These are phyloP conservation scores for Excoecaria agallocha DNA, from an alignment of 345 rosid species.

Conservation along the genomic window DNA sequence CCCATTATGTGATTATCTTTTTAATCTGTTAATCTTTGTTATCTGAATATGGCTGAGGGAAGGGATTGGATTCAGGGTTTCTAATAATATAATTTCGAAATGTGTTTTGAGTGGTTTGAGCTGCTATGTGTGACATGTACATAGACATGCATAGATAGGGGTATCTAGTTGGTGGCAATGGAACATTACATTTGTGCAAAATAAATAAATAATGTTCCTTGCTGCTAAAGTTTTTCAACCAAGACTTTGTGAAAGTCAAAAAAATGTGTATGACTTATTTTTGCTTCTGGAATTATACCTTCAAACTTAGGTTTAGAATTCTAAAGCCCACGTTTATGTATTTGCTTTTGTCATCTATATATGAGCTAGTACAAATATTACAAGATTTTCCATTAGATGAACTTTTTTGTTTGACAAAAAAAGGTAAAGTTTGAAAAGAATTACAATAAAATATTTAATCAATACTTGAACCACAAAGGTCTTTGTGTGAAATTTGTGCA, in stretches of 20 bases:
- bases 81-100: too few species aligned
- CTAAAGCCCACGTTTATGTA: neutral
- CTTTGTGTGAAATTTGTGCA: too few species aligned
- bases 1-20: too few species aligned
- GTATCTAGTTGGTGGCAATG: neutral
- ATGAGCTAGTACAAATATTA: neutral
- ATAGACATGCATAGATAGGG: neutral
- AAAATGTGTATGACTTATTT: conserved; percentile 15
- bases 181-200: neutral
- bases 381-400: neutral
- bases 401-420: neutral
- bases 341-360: neutral
- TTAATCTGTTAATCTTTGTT: too few species aligned
- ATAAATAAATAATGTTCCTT: neutral
- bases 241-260: conserved; percentile 16
- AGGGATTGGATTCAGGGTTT: too few species aligned
- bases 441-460: too few species aligned
- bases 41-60: too few species aligned
- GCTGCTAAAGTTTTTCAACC: neutral
- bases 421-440: too few species aligned
- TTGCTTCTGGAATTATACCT: neutral
- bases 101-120: neutral
- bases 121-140: neutral
- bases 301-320: neutral
- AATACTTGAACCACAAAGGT: too few species aligned